Base-by-base conservation (phyloP, 2,329 filamentous ascomycete species). In the Exophiala bonariae region DNA sequence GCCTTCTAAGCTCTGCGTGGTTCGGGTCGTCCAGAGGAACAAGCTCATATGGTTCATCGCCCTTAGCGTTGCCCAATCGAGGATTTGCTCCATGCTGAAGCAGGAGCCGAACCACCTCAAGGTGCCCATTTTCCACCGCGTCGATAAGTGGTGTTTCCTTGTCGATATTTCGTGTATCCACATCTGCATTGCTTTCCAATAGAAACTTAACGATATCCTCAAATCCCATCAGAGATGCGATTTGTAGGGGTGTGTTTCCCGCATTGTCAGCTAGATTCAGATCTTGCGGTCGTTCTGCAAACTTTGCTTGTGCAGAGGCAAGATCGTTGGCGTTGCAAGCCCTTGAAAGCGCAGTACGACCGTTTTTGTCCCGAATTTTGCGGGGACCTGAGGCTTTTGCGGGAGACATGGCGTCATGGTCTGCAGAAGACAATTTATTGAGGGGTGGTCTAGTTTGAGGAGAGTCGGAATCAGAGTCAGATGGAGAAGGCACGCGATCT, bases 121-220 rank as follows among this genome's bases (percentile, higher is more conserved):
- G 66, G 63, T 99, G 91, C 1, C 89, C 89, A 61, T 99, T 99
- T 59, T 97, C 93, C 20, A 97, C 90, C 4, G 93, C 93, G 72
- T 99, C 93, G 44, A 99, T 85, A 28, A 99, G 78, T 20, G 93
- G 93, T 0, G 93, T 97, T 61, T 99, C 93, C 61, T 89, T 89
- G 59, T 90, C 86, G 47, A 81, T 80, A 47, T 83, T 83, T 60
- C 89, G 84, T 40, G 78, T 92, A 61, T 96, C 87, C 36, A 93
- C 78, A 45, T 88, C 86, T 68, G 91, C 96, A 26, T 89, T 88
- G 53, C 89, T 85, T 7, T 88, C 81, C 52, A 99, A 83, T 31
- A 99, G 73, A 43, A 95, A 86, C 63, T 87, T 84, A 31, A 97
- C 93, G 47, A 97, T 91, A 44, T 93, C 82, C 23, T 85, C 84